Evolutionary conservation across 1,284 basidiomycete species (phyloP), one percentile per base, ranked within the genome.

Genomic region (Trichosporon sp.): DNA sequence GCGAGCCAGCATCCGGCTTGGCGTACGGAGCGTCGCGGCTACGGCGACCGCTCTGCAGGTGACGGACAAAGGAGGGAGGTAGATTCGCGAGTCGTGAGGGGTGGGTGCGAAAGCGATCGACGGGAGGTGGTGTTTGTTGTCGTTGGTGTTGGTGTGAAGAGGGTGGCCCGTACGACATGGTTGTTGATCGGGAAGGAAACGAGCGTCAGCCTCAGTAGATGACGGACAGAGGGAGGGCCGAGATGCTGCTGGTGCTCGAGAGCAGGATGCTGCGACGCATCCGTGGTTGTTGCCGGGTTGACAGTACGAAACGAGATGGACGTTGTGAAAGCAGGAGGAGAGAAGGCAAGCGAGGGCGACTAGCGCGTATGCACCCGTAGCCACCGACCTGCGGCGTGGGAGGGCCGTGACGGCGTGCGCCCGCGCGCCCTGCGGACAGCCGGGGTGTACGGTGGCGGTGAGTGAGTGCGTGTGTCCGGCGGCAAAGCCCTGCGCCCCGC

Each of bases 21-120:
- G 32, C 62, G 65, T 76, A 76, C 3, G 75, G 75, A 2, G 72
- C 60, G 18, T 72, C 73, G 13, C 53, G 53, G 53, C 23, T 60
- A n/a, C 56, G 56, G 23, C 56, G 56, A n/a, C 56, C 56, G 27
- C 56, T 60, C 56, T 60, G 56, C 56, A 60, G 27, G 6, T 31
- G 27, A 8, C 23, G 56, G 23, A 32, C 56, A n/a, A 60, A 60
- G 31, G 56, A 60, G 9, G 56, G 4, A n/a, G 56, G 56, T 8
- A 60, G 56, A 9, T 60, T 60, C 27, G 56, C 56, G n/a, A 58
- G 53, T 11, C 67, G 67, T 9, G 67, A 68, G 13, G 27, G 58
- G n/a, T 29, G 65, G 35, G 23, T 58, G 42, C 5, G 65, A 38
- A 38, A 53, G 53, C 18, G 65, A 32, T 60, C 47, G 23, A n/a